Evolutionary conservation across 306 rosid species (phyloP), one percentile per base, ranked within the genome.

Genomic region (Acmispon strigosus): DNA sequence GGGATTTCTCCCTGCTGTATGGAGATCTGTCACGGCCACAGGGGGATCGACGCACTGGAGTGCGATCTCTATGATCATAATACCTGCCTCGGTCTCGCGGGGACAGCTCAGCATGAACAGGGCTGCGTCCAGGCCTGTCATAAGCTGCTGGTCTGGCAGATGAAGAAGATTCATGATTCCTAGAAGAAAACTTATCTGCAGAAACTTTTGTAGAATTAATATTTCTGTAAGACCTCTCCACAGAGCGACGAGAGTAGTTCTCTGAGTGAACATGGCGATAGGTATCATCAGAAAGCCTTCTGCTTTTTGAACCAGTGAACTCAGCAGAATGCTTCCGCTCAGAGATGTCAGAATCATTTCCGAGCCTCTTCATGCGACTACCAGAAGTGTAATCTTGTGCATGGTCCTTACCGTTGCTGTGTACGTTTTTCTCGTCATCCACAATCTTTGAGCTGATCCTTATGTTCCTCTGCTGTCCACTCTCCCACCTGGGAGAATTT

Each of bases 371-470:
- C 85, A 89, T 65, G 61, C 96, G 84, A 73, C 82, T 91, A 10
- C 88, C 87, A 59, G 89, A 71, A 57, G 86, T 61, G 82, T 87
- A 80, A 47, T 91, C 97, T 51, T 89, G 86, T 3, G 82, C 57
- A 72, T 80, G 83, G 41, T 70, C 84, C 95, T 88, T 94, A 85
- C 89, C 96, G 41, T 87, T 92, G 79, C 72, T 84, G 78, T 69
- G 80, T 18, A 83, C 90, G 74, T 72, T 84, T 84, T 86, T 87
- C 16, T 89, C 92, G 13, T 89, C 97, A 62, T 87, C 91, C 14
- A 89, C 92, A 70, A 86, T 83, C 84, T 91, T 89, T 3, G 99
- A 95, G 88, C 90, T 83, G 81, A 83, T 83, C 90, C 96, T 89
- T 8, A 70, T 19, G 61, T 41, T 84, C 78, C 92, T 82, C 72